phyloP scores from a whole-genome alignment of 1,284 basidiomycete species.

The Trichosporon sp. region DNA sequence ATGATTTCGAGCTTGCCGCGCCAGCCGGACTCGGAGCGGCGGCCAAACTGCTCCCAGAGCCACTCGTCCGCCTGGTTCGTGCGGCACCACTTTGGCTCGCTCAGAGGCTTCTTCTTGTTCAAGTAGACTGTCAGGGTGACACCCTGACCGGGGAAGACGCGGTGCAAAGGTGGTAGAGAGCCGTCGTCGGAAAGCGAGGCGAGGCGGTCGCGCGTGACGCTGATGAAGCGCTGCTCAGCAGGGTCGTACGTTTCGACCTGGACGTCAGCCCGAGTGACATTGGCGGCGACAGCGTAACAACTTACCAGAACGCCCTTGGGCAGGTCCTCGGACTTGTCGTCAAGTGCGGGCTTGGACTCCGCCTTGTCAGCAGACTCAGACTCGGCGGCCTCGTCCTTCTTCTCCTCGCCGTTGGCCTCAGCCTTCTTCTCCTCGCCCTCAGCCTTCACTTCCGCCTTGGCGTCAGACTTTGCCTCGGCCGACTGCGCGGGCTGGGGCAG shows the following conservation, averaged over 20 bases:
- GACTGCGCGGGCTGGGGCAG: constrained; percentile 25
- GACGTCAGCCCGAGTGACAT: background rate
- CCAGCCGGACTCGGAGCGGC: constrained; percentile 63
- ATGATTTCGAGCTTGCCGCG: constrained; percentile 83
- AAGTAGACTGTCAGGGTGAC: constrained; percentile 56
- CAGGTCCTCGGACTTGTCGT: constrained; percentile 17
- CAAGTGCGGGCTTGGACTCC: constrained; percentile 10
- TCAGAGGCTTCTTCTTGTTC: constrained; percentile 78
- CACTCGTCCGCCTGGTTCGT: constrained; percentile 89
- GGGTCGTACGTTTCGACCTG: constrained; percentile 45
- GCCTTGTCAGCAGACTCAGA: background rate
- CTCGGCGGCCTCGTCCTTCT: background rate
- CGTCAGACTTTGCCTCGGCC: background rate
- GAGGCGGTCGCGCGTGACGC: constrained; percentile 28
- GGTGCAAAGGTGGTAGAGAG: constrained; percentile 20
- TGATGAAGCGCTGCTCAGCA: constrained; percentile 40
- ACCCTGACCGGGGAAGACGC: constrained; percentile 16
- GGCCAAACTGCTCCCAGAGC: constrained; percentile 77
- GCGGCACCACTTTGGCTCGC: constrained; percentile 93
- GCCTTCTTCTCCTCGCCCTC: background rate
- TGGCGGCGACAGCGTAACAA: too few relatives aligned
- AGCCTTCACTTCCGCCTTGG: background rate
- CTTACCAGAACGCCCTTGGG: constrained; percentile 47
- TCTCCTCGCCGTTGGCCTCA: constrained; percentile 8
- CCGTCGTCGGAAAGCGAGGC: constrained; percentile 27